Evolutionary conservation across 2,329 filamentous ascomycete species (phyloP), one percentile per base, ranked within the genome.

Genomic region (Monilinia aucupariae): DNA sequence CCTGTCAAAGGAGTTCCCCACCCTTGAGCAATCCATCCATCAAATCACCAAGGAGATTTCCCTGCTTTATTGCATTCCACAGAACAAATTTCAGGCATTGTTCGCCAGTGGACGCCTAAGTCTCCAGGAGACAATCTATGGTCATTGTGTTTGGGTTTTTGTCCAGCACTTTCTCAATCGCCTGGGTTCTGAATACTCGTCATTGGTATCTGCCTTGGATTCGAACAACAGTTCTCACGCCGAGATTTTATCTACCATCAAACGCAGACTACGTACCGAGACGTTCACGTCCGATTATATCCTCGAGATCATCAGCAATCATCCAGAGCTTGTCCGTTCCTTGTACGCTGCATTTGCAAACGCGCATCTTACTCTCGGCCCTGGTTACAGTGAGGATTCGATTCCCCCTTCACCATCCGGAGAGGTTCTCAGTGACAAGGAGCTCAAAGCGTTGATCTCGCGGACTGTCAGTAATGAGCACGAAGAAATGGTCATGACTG

Each of bases 11-110:
- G 78, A 79, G 12, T 80, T 83, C 74, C 92, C 93, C 47, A 88
- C 92, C 0, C 91, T 97, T 69, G 91, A 97, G 72, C 89, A 93
- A 70, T 94, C 93, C 3, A 96, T 99, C 69, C 91, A 97, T 78
- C 94, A 99, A 78, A 97, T 99, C 79, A 96, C 94, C 80, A 97
- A 97, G 82, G 94, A 99, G 77, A 88, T 96, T 58, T 97, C 94
- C 1, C 84, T 99, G 64, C 82, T 99, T 22, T 99, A 97, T 85
- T 99, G 94, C 76, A 89, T 99, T 69, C 94, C 94, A 17, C 93
- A 96, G 76, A 99, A 96, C 82, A 94, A 92, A 77, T 91, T 99
- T 76, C 93, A 97, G 77, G 80, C 82, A 64, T 85, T 96, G 70
- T 99, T 99, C 76, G 90, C 90, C 58, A 86, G 85, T 20, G 92